These are phyloP conservation scores for Monilinia aucupariae DNA, from an alignment of 2,329 filamentous ascomycete species.

Conservation along the genomic window DNA sequence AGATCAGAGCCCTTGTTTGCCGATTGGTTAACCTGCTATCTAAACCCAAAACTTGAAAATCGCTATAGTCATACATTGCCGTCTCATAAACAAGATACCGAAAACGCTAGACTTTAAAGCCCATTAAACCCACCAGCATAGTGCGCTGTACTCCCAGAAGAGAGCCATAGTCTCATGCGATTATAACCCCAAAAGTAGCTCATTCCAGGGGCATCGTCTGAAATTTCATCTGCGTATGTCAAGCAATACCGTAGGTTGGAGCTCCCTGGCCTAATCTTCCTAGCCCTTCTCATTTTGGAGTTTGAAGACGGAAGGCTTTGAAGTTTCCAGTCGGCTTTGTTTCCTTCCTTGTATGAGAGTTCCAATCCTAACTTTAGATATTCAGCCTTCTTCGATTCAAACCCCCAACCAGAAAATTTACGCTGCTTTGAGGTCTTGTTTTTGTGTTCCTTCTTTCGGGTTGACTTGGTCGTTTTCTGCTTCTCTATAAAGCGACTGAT, in stretches of 20 bases:
- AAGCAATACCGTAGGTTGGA: slow-evolving; percentile 2
- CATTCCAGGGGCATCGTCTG: neutral
- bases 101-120: neutral
- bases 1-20: neutral
- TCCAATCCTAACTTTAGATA: neutral
- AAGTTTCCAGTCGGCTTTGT: neutral
- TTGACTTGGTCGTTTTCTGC: neutral
- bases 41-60: neutral
- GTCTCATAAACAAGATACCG: neutral
- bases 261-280: neutral
- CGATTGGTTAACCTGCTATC: neutral
- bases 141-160: neutral
- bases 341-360: neutral
- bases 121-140: neutral
- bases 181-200: neutral
- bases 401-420: neutral
- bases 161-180: neutral
- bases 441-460: neutral
- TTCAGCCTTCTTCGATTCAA: neutral
- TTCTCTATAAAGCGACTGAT: neutral
- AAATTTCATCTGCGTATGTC: neutral
- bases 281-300: neutral
- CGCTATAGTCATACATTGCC: neutral
- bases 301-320: no score
- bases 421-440: neutral